Conservation (phyloP, 352 stramenopile species). For the Blastocystis hominis region DNA sequence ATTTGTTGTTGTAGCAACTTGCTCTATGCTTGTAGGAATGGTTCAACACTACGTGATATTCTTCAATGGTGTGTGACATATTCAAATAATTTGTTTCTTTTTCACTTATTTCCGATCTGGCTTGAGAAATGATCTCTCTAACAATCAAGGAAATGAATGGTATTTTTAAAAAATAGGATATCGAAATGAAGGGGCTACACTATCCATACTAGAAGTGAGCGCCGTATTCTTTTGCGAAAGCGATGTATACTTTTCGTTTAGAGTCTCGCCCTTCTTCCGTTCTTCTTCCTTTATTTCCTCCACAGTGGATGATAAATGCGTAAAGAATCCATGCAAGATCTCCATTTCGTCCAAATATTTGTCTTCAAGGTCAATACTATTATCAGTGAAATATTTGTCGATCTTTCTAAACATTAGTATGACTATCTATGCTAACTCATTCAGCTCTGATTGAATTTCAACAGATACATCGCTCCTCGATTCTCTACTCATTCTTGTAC, state of each 20-base stretch:
- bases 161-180: neutral
- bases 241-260: neutral
- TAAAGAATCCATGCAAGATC: neutral
- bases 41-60: neutral
- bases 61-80: neutral
- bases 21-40: neutral
- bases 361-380: neutral
- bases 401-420: conserved; percentile 6
- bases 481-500: neutral
- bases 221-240: neutral
- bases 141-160: neutral
- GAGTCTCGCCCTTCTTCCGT: neutral
- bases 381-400: neutral
- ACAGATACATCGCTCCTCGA: neutral
- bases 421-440: neutral
- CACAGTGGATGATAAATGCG: neutral
- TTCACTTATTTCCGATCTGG: neutral
- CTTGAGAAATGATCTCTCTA: neutral
- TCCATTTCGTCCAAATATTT: conserved; percentile 33
- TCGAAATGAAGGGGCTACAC: neutral
- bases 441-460: neutral
- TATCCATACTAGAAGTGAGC: neutral
- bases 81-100: neutral
- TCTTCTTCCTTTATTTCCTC: neutral
- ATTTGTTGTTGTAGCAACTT: neutral